Percentiles rank a stretch among this genome's conserved stretches.
Evolutionary conservation across 1,139 yeast genomes (phyloP).

Genomic region (Lodderomyces margitis): DNA sequence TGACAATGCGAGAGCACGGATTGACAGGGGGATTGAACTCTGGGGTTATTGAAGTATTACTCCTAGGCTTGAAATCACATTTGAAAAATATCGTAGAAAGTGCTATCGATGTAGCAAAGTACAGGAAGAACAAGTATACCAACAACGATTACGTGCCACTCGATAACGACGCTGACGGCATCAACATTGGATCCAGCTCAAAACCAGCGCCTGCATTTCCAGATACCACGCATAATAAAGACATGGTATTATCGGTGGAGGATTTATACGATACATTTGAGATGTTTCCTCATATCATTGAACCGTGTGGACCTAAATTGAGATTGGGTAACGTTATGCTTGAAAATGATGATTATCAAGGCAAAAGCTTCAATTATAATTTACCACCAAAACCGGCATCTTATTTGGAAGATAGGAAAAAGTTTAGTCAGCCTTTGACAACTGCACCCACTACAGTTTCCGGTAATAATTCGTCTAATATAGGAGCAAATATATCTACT

Average conservation of each 20-base stretch:
- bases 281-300: constrained; percentile 64
- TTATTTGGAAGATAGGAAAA: constrained; percentile 3
- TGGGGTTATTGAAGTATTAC: constrained; percentile 72
- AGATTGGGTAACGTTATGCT: constrained; percentile 52
- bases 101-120: constrained; percentile 69
- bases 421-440: background rate
- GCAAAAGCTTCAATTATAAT: constrained; percentile 39
- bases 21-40: constrained; percentile 76
- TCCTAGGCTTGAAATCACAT: constrained; percentile 78
- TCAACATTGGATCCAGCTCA: background rate
- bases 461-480: background rate
- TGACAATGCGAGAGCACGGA: constrained; percentile 89
- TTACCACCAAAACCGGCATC: constrained; percentile 33
- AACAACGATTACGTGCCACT: constrained; percentile 34
- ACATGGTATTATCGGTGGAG: constrained; percentile 54
- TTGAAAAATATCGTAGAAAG: constrained; percentile 72
- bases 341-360: constrained; percentile 54
- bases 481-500: background rate
- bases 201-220: background rate
- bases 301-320: constrained; percentile 61
- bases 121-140: constrained; percentile 53
- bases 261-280: constrained; percentile 64
- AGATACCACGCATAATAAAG: constrained; percentile 10
- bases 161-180: constrained; percentile 3
- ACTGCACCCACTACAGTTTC: constrained; percentile 5